Conservation (phyloP, 208 protist genomes). For the Leishmania amazonensis region DNA sequence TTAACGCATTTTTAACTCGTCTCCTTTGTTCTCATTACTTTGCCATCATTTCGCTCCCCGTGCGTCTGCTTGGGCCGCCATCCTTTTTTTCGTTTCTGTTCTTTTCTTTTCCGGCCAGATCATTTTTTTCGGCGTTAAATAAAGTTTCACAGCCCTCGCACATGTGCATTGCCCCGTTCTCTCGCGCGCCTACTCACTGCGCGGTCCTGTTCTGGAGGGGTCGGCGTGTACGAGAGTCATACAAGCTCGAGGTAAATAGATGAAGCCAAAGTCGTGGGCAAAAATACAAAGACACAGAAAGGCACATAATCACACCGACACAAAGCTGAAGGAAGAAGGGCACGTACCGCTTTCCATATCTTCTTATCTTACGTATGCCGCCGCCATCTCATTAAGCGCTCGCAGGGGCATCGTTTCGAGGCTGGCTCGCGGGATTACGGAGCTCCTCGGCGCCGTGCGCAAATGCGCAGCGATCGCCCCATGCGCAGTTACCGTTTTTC, state of each 20-base stretch:
- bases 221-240: not conserved
- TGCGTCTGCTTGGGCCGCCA: not conserved
- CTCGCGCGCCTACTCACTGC: not conserved
- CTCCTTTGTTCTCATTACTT: not conserved
- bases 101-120: not conserved
- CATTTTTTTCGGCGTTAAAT: not conserved
- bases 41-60: not conserved
- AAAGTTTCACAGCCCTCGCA: not conserved
- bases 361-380: constrained; percentile 6
- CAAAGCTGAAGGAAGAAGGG: constrained; percentile 6
- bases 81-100: not conserved
- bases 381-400: constrained; percentile 2
- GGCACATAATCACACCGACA: not conserved
- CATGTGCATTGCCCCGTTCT: not conserved
- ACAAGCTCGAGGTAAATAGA: not conserved
- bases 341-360: constrained; percentile 10
- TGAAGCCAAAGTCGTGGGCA: not conserved
- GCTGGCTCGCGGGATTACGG: constrained; percentile 21
- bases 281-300: not conserved
- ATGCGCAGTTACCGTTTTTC: constrained; percentile 81
- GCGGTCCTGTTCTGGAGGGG: not conserved
- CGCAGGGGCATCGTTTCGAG: constrained; percentile 21
- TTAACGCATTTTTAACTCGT: not conserved
- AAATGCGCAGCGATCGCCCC: constrained; percentile 85
- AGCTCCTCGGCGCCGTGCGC: constrained; percentile 80